Base-by-base conservation (phyloP, 1,139 yeast species). In the Blastobotrys proliferans region DNA sequence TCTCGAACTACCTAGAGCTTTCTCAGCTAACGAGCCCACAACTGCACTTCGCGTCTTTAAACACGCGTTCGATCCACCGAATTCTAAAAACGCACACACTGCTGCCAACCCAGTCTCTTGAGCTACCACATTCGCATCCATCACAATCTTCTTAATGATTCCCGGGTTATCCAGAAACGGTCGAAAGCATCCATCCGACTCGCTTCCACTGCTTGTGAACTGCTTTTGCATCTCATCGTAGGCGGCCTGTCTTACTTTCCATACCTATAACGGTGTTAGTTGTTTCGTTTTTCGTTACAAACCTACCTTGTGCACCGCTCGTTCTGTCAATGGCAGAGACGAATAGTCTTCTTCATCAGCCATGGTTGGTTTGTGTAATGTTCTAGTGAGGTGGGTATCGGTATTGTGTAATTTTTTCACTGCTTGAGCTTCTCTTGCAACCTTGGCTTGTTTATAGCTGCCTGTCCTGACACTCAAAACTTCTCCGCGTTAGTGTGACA, bases 101-200 rank as follows among this genome's bases (percentile, higher is more conserved):
- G 84, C 72, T 10, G 68, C 63, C 29, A 87, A 68, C 10, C 88
- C 97, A 0, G 83, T 68, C 58, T 92, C 97, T 54, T 88, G 95
- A 0, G 98, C 96, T 18, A 85, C 94, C 13, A 88, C 97, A 61
- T 92, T 92, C 33, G 83, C 63, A 60, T 92, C 99, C 6, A 76
- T 71, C 9, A 83, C 78, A 29, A 81, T 73, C 53, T 72, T 74
- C 53, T 75, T 79, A 53, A 79, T 65, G 4, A 55, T 42, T 11
- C 77, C 82, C 1, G 81, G 74, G 45, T 73, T 74, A 19, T 62
- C 59, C 43, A 73, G 52, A 57, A 76, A 80, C 2, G 67, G 66
- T 14, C 63, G 63, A 53, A 80, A 78, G 37, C 80, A 73, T 2
- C 70, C 73, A 50, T 77, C 86, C 11, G 70, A 61, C 45, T 77